Conservation (phyloP, 1,139 yeast genomes). For the Debaryomycetaceae sp. region DNA sequence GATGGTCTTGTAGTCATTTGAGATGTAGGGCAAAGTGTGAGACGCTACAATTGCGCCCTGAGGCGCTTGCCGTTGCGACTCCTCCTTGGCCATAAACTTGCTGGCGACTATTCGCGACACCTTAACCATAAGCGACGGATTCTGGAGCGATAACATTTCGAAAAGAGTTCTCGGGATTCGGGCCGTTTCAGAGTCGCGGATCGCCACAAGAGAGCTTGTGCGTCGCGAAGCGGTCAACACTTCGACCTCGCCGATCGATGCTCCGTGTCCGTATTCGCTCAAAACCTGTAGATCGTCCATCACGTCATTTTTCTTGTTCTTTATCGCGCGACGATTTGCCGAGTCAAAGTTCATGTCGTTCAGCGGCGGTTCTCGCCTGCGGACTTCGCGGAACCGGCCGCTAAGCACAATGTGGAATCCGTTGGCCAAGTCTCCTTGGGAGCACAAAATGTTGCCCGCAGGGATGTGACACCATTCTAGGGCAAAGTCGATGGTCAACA, state of each 20-base stretch:
- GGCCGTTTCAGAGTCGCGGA: conserved; percentile 88
- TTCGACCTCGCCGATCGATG: conserved; percentile 90
- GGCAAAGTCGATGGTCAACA: conserved; percentile 77
- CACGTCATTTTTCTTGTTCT: conserved; percentile 2
- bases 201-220: conserved; percentile 67
- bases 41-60: conserved; percentile 9
- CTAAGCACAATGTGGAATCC: conserved; percentile 86
- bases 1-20: conserved; percentile 62
- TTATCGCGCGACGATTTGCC: conserved; percentile 7
- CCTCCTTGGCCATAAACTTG: conserved; percentile 30
- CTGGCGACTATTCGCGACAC: conserved; percentile 82
- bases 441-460: conserved; percentile 72
- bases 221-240: conserved; percentile 79
- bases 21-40: conserved; percentile 19
- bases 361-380: conserved; percentile 9
- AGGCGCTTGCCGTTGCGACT: conserved; percentile 2
- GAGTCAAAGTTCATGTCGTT: conserved; percentile 9
- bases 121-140: conserved; percentile 85
- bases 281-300: conserved; percentile 28
- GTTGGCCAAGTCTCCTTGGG: conserved; percentile 82
- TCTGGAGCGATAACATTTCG: conserved; percentile 71
- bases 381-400: conserved; percentile 73
- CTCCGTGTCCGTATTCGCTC: conserved; percentile 90
- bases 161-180: conserved; percentile 84
- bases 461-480: conserved; percentile 88